Base-by-base conservation (phyloP, 768 basidiomycete species). In the Leccinum uliginosum region DNA sequence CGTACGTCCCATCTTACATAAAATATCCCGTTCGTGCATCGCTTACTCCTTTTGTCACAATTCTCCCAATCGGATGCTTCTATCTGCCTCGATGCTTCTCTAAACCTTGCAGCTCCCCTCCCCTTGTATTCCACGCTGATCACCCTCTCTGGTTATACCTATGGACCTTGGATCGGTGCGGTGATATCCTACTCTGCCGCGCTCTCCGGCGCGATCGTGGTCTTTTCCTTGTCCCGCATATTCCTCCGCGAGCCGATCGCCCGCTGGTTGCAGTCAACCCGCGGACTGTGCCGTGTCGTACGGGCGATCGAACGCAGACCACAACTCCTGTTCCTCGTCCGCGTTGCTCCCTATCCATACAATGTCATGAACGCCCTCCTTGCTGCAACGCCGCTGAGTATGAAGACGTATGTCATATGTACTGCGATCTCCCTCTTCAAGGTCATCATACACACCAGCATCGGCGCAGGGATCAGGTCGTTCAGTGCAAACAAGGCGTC, bases 341-440 rank as follows among this genome's bases (percentile, higher is more conserved):
- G 94, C 50, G 79, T 94, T 54, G 93, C 90, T n/a, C 91, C 91
- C 4, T 92, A 93, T 68, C 91, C 89, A 0, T 92, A 89, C 76
- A 96, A 96, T 74, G 89, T 96, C 66, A 91, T 96, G 85, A 97
- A 96, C 76, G 91, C 89, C 67, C 84, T 97, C 49, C 82, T 97
- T 49, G 93, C 94, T 8, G 90, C 91, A 3, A 85, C 89, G 30
- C 84, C 87, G 6, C 83, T 95, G 62, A 86, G 86, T 5, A 78
- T 94, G 60, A 78, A 79, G 60, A 91, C 89, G 24, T 93, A 93
- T 76, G 82, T 84, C 40, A 67, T 82, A 50, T 87, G 89, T 77
- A 93, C 94, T 23, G 86, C 86, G 14, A 78, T 93, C 54, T 88
- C 89, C 55, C 79, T 95, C 53, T 83, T 91, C 83, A 96, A 97